phyloP scores from a whole-genome alignment of 331 rosid species.

The Quercus tomentella region DNA sequence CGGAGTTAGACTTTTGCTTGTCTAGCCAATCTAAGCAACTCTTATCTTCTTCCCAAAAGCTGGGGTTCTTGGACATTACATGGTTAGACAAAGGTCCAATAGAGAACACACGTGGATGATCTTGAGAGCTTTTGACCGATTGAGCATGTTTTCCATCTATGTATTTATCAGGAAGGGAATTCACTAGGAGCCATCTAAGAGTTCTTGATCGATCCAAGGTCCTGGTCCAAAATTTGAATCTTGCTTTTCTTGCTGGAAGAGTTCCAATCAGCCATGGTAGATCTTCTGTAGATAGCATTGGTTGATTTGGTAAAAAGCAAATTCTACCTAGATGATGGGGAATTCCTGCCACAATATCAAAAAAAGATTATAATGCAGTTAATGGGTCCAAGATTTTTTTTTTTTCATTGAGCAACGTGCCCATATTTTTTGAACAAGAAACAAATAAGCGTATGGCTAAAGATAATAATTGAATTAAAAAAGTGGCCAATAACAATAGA shows the following conservation, averaged over 20 bases:
- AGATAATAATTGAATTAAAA: too few relatives aligned
- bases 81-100: slow-evolving; percentile 42
- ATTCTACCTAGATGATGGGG: slow-evolving; percentile 39
- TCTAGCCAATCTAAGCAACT: slow-evolving; percentile 71
- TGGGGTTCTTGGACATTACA: slow-evolving; percentile 21
- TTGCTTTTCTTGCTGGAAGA: slow-evolving; percentile 44
- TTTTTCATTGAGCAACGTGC: not conserved
- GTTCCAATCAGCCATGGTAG: slow-evolving; percentile 91
- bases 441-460: too few relatives aligned
- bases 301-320: slow-evolving; percentile 36
- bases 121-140: not conserved
- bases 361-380: not conserved
- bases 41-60: slow-evolving; percentile 75
- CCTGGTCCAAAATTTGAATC: slow-evolving; percentile 78
- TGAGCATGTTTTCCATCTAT: not conserved
- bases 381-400: too few relatives aligned
- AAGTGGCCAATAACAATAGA: too few relatives aligned
- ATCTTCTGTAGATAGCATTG: slow-evolving; percentile 45
- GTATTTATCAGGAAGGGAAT: slow-evolving; percentile 57
- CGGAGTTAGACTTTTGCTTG: slow-evolving; percentile 34
- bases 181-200: slow-evolving; percentile 57
- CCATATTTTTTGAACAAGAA: not conserved
- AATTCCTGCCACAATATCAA: slow-evolving; percentile 39
- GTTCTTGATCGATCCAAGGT: slow-evolving; percentile 52
- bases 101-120: slow-evolving; percentile 27